phyloP scores from a whole-genome alignment of 495 filamentous ascomycete genomes.

The Daldinia bambusicola region DNA sequence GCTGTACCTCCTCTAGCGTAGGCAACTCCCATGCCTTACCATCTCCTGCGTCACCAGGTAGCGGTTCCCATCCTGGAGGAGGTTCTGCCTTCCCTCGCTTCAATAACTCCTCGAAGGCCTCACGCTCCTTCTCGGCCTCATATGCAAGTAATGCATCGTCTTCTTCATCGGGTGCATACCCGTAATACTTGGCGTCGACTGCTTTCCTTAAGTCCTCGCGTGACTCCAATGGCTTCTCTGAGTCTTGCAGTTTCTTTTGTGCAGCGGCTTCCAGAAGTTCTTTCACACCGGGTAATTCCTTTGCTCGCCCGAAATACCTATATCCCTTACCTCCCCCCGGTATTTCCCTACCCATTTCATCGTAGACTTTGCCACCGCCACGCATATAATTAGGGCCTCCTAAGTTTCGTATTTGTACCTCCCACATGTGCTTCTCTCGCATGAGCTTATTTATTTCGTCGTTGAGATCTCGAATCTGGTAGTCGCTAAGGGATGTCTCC shows the following conservation, averaged over 20 bases:
- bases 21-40: slow-evolving; percentile 87
- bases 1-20: slow-evolving; percentile 86
- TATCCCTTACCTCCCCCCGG: slow-evolving; percentile 91
- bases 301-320: slow-evolving; percentile 89
- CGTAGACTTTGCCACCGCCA: slow-evolving; percentile 84
- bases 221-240: slow-evolving; percentile 68
- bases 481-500: slow-evolving; percentile 86
- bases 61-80: slow-evolving; percentile 77
- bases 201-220: slow-evolving; percentile 76
- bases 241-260: slow-evolving; percentile 65
- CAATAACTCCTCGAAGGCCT: slow-evolving; percentile 73
- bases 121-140: slow-evolving; percentile 83
- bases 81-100: slow-evolving; percentile 56
- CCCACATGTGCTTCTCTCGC: slow-evolving; percentile 99
- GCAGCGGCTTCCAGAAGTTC: slow-evolving; percentile 90
- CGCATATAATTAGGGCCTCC: slow-evolving; percentile 99
- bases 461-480: slow-evolving; percentile 96
- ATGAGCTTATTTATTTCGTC: slow-evolving; percentile 99
- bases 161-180: slow-evolving; percentile 93
- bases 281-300: slow-evolving; percentile 93
- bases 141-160: slow-evolving; percentile 85
- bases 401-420: slow-evolving; percentile 91
- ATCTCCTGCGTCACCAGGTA: slow-evolving; percentile 88
- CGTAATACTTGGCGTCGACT: slow-evolving; percentile 96
- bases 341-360: slow-evolving; percentile 92